Percentiles rank a stretch among this genome's conserved stretches.
These are phyloP conservation scores for Botryosphaeria agaves DNA, from an alignment of 2,329 filamentous ascomycete species.

Conservation along the genomic window DNA sequence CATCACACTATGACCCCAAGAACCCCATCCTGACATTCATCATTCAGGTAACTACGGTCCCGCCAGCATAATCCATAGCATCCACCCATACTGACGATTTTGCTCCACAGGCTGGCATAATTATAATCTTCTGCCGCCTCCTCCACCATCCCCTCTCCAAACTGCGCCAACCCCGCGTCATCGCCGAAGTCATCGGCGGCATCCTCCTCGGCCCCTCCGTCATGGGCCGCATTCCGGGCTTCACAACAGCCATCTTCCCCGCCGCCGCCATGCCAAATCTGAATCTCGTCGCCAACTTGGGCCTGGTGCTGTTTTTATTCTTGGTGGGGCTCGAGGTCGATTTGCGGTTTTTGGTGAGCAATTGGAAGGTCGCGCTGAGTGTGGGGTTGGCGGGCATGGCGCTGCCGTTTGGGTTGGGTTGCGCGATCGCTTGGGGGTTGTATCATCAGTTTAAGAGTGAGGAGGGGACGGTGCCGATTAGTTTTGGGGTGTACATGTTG, in stretches of 20 bases:
- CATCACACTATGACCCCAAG: slow-evolving; percentile 47
- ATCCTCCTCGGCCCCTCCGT: slow-evolving; percentile 76
- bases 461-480: slow-evolving; percentile 35
- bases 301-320: slow-evolving; percentile 72
- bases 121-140: slow-evolving; percentile 56
- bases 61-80: not conserved
- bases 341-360: slow-evolving; percentile 55
- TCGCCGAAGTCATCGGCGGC: slow-evolving; percentile 72
- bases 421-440: slow-evolving; percentile 63
- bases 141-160: slow-evolving; percentile 63
- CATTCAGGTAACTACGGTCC: slow-evolving; percentile 43
- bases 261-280: slow-evolving; percentile 55
- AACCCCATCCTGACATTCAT: slow-evolving; percentile 64
- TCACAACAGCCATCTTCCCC: slow-evolving; percentile 62
- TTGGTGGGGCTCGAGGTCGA: slow-evolving; percentile 80
- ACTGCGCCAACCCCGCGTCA: slow-evolving; percentile 64
- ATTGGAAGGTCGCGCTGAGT: slow-evolving; percentile 64
- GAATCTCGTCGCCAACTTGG: slow-evolving; percentile 64
- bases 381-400: slow-evolving; percentile 68
- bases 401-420: slow-evolving; percentile 67
- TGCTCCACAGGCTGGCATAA: slow-evolving; percentile 46
- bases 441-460: slow-evolving; percentile 55
- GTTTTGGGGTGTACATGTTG: slow-evolving; percentile 46
- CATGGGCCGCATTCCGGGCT: slow-evolving; percentile 71
- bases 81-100: not conserved